phyloP scores from a whole-genome alignment of 257 asterid species.

The Thymus mandschuricus region DNA sequence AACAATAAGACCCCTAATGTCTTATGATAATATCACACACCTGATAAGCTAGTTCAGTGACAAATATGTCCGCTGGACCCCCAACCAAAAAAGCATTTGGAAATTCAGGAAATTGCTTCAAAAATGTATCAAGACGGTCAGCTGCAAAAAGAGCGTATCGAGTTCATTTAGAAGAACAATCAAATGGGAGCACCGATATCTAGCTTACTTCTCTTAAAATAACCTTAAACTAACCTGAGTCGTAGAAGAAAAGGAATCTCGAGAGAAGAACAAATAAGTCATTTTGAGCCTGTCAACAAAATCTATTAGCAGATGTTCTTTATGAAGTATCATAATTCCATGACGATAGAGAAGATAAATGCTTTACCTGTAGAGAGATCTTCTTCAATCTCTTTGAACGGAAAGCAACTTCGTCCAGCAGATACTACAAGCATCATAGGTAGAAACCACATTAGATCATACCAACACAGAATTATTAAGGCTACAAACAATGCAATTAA shows the following conservation, averaged over 20 bases:
- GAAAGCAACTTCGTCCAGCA: slow-evolving; percentile 78
- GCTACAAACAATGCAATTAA: background rate
- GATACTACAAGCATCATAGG: slow-evolving; percentile 55
- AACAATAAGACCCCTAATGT: slow-evolving; percentile 12
- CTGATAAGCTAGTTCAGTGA: slow-evolving; percentile 80
- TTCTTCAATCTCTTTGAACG: slow-evolving; percentile 60
- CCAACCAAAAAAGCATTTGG: slow-evolving; percentile 80
- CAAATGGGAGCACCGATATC: background rate
- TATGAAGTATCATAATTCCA: background rate
- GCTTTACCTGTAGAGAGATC: slow-evolving; percentile 74
- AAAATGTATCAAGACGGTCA: slow-evolving; percentile 60
- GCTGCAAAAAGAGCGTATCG: slow-evolving; percentile 42
- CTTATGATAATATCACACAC: slow-evolving; percentile 36
- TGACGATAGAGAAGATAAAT: slow-evolving; percentile 22
- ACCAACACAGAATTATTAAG: background rate
- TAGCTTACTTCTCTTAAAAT: background rate
- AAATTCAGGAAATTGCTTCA: slow-evolving; percentile 71
- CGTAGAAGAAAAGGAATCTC: slow-evolving; percentile 72
- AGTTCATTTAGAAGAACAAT: slow-evolving; percentile 16
- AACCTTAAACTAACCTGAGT: slow-evolving; percentile 50
- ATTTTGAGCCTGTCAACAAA: slow-evolving; percentile 62
- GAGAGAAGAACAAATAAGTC: slow-evolving; percentile 78
- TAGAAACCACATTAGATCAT: slow-evolving; percentile 6
- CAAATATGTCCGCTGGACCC: slow-evolving; percentile 68
- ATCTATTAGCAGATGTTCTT: slow-evolving; percentile 17